phyloP scores from a whole-genome alignment of 2,329 filamentous ascomycete species.

The Lachnellula willkommii region DNA sequence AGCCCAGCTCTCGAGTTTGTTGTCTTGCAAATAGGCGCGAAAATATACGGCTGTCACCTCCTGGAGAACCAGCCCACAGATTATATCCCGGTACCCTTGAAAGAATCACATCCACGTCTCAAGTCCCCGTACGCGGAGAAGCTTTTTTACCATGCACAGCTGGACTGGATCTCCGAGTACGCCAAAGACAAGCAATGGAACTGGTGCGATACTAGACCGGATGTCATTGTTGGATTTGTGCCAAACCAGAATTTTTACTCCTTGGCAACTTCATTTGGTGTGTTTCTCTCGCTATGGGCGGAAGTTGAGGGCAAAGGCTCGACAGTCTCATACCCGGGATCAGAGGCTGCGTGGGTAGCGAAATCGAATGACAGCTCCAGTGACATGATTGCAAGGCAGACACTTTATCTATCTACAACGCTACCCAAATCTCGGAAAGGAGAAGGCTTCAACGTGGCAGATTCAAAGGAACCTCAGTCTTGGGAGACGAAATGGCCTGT shows the following conservation, averaged over 20 bases:
- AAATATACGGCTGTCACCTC: conserved; percentile 39
- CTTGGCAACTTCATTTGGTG: conserved; percentile 33
- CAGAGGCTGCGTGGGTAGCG: conserved; percentile 34
- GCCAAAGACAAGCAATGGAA: conserved; percentile 36
- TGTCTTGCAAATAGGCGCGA: conserved; percentile 34
- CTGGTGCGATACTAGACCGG: conserved; percentile 37
- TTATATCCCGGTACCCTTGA: conserved; percentile 32
- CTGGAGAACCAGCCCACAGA: conserved; percentile 35
- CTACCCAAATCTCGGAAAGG: conserved; percentile 35
- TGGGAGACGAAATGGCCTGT: conserved; percentile 42
- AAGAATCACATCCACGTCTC: conserved; percentile 32
- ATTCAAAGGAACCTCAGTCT: conserved; percentile 32
- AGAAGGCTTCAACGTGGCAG: conserved; percentile 39
- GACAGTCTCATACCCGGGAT: conserved; percentile 36
- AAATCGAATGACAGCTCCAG: conserved; percentile 37
- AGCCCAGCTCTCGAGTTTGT: conserved; percentile 35
- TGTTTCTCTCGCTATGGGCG: conserved; percentile 35
- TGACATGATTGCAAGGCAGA: conserved; percentile 38
- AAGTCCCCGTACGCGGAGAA: conserved; percentile 32
- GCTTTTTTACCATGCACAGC: conserved; percentile 39
- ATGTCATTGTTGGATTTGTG: conserved; percentile 39
- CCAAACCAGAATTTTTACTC: conserved; percentile 38
- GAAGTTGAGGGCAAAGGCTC: conserved; percentile 36
- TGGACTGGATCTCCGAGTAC: conserved; percentile 35
- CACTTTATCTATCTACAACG: conserved; percentile 38